These are phyloP conservation scores for Fomitopsis betulina DNA, from an alignment of 1,284 basidiomycete genomes.

Conservation along the genomic window DNA sequence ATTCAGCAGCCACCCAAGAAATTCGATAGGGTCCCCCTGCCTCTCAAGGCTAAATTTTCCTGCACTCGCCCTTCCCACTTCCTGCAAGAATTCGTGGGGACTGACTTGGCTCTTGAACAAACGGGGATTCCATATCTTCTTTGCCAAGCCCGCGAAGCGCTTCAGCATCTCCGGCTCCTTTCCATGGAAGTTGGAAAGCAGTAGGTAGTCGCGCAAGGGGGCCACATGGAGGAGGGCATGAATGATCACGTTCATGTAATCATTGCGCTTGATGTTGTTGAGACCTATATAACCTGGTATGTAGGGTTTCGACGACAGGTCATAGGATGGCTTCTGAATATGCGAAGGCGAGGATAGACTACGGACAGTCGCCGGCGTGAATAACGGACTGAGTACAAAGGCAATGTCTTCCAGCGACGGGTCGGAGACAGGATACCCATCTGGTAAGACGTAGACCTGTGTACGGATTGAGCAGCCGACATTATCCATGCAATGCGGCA, in stretches of 20 bases:
- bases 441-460: slow-evolving; percentile 96
- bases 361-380: slow-evolving; percentile 50
- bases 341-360: slow-evolving; percentile 55
- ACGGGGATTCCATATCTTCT: slow-evolving; percentile 94
- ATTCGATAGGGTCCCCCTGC: slow-evolving; percentile 95
- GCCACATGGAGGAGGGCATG: slow-evolving; percentile 91
- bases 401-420: slow-evolving; percentile 94
- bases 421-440: slow-evolving; percentile 94
- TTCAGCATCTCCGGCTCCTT: slow-evolving; percentile 85
- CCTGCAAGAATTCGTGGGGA: slow-evolving; percentile 97
- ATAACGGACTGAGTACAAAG: slow-evolving; percentile 85
- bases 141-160: slow-evolving; percentile 81
- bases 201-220: slow-evolving; percentile 84
- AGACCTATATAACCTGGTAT: slow-evolving; percentile 93
- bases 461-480: slow-evolving; percentile 13
- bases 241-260: slow-evolving; percentile 97
- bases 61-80: slow-evolving; percentile 83
- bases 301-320: slow-evolving; percentile 80
- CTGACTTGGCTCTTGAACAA: slow-evolving; percentile 98
- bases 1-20: slow-evolving; percentile 95
- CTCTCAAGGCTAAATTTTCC: slow-evolving; percentile 91
- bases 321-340: slow-evolving; percentile 76
- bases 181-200: slow-evolving; percentile 67
- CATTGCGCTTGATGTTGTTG: slow-evolving; percentile 96
- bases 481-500: slow-evolving; percentile 6